Evolutionary conservation across 352 stramenopile genomes (phyloP).

Genomic region (Phytophthora citrophthora): DNA sequence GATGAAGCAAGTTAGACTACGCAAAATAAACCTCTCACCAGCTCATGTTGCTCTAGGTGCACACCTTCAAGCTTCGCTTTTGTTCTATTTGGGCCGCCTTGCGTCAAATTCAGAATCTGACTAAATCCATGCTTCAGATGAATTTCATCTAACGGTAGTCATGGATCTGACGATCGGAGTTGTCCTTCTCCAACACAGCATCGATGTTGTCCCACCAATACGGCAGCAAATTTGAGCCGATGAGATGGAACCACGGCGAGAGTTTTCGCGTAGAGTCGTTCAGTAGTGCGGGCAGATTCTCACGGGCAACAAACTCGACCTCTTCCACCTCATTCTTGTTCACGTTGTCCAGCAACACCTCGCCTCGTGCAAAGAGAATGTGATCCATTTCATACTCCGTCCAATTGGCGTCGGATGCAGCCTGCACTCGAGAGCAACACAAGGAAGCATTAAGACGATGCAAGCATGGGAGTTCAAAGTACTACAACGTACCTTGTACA

Average conservation of each 20-base stretch:
- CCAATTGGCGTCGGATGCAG: slow-evolving; percentile 90
- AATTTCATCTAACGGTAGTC: slow-evolving; percentile 50
- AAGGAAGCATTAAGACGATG: slow-evolving; percentile 16
- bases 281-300: slow-evolving; percentile 62
- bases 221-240: slow-evolving; percentile 71
- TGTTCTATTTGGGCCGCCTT: slow-evolving; percentile 11
- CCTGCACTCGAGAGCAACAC: slow-evolving; percentile 29
- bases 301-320: slow-evolving; percentile 88
- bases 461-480: not conserved
- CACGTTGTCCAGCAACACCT: slow-evolving; percentile 82
- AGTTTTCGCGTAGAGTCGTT: slow-evolving; percentile 63
- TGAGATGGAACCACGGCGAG: slow-evolving; percentile 89
- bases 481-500: slow-evolving; percentile 95
- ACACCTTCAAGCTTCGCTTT: slow-evolving; percentile 12
- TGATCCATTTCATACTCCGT: slow-evolving; percentile 99
- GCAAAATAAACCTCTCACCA: slow-evolving; percentile 3
- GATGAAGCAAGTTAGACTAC: slow-evolving; percentile 27
- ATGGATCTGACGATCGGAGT: slow-evolving; percentile 56
- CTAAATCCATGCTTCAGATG: too few species aligned
- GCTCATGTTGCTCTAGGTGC: slow-evolving; percentile 14
- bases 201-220: slow-evolving; percentile 81
- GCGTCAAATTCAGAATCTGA: not conserved
- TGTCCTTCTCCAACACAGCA: slow-evolving; percentile 59
- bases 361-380: slow-evolving; percentile 92
- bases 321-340: slow-evolving; percentile 95